A percentile compares a stretch with the other conserved stretches of the same genome.
These are phyloP conservation scores for Boechera divaricarpa DNA, from an alignment of 345 rosid species.

Conservation along the genomic window DNA sequence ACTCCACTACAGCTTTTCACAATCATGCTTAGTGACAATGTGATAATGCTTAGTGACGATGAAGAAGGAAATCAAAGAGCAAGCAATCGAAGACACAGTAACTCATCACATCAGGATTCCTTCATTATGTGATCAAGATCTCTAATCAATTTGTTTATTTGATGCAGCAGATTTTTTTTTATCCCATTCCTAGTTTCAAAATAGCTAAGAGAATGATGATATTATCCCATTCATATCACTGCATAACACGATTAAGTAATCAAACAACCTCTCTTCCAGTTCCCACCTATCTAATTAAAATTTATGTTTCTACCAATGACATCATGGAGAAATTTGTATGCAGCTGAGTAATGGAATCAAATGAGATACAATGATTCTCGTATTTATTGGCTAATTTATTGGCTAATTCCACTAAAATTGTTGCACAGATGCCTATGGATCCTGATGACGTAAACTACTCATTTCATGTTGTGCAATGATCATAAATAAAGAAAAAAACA, in stretches of 20 bases:
- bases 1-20: too few relatives aligned
- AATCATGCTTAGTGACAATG: too few relatives aligned
- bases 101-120: too few relatives aligned
- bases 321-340: neutral
- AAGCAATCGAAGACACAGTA: too few relatives aligned
- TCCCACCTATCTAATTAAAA: neutral
- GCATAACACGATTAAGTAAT: constrained; percentile 10
- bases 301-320: neutral
- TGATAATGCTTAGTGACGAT: too few relatives aligned
- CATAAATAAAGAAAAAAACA: neutral
- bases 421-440: constrained; percentile 5
- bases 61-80: too few relatives aligned
- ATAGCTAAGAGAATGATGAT: neutral
- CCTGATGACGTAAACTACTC: neutral
- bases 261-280: neutral
- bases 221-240: neutral
- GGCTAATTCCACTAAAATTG: constrained; percentile 1
- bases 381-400: too few relatives aligned
- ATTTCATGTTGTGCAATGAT: too few relatives aligned
- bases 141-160: too few relatives aligned
- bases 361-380: neutral
- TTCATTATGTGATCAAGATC: too few relatives aligned
- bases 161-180: too few relatives aligned
- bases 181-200: neutral
- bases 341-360: neutral